Conservation (phyloP, 805 yeast genomes). For the Kodamaea sagamina region DNA sequence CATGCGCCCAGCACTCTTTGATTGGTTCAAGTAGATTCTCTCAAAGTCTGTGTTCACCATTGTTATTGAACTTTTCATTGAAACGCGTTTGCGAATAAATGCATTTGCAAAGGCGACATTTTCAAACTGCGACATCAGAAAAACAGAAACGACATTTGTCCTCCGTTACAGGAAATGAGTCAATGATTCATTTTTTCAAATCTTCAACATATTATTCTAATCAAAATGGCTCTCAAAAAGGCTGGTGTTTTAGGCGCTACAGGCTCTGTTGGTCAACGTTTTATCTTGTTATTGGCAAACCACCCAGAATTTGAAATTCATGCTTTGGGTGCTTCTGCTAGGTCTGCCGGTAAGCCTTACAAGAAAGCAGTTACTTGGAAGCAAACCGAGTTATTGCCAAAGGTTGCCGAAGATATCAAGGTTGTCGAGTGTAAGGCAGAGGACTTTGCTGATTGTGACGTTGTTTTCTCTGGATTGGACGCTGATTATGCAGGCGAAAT, state of each 20-base stretch:
- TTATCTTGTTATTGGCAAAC: slow-evolving; percentile 75
- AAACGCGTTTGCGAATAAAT: slow-evolving; percentile 1
- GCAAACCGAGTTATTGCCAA: slow-evolving; percentile 83
- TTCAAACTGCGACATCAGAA: not conserved
- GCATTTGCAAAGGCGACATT: not conserved
- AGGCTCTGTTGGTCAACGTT: slow-evolving; percentile 96
- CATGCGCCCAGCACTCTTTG: slow-evolving; percentile 80
- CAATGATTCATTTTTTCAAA: slow-evolving; percentile 1
- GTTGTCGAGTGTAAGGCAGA: slow-evolving; percentile 80
- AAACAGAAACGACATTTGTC: not conserved
- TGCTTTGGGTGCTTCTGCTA: slow-evolving; percentile 87
- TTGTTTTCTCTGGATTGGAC: slow-evolving; percentile 93
- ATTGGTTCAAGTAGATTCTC: slow-evolving; percentile 84
- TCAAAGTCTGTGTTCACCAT: slow-evolving; percentile 78
- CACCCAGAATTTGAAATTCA: slow-evolving; percentile 89
- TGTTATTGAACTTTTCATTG: not conserved
- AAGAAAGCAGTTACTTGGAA: slow-evolving; percentile 90
- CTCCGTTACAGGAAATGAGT: slow-evolving; percentile 4
- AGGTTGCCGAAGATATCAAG: slow-evolving; percentile 55
- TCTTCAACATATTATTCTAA: not conserved
- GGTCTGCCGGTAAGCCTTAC: slow-evolving; percentile 91
- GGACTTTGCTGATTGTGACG: slow-evolving; percentile 82
- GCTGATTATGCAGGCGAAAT: slow-evolving; percentile 91
- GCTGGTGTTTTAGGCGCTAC: slow-evolving; percentile 98
- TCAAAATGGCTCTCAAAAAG: slow-evolving; percentile 28